Base-by-base conservation (phyloP, 371 early-diverging fungal genomes). In the Lichtheimia ornata region DNA sequence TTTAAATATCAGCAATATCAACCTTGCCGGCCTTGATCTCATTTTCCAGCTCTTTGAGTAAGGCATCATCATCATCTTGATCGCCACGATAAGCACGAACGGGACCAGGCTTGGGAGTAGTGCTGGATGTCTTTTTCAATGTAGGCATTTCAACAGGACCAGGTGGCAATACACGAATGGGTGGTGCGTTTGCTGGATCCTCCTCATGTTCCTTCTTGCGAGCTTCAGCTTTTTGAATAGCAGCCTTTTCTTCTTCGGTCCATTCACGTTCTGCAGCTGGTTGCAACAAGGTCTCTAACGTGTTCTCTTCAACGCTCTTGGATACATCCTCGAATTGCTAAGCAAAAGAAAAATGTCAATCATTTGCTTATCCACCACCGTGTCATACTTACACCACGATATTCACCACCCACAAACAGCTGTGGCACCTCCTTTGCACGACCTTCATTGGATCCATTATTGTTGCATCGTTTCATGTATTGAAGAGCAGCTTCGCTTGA, bases 401-500 rank as follows among this genome's bases (percentile, higher is more conserved):
- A 77, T 50, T 64, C 61, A 27, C 77, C 77, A 18, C 77, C 77
- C 12, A 77, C 72, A 64, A 77, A 77, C n/a, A 77, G 52, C 30
- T 72, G 74, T 17, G 77, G 77, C n/a, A 77, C 20, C 49, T n/a
- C 58, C 52, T 55, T 61, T 54, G 15, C 67, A 24, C 43, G 64
- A 55, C 35, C 71, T 60, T 43, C 59, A 58, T 4, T 50, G 42
- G 42, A 59, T 51, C 63, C 63, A 17, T 40, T 44, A 25, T 79
- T 73, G 50, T 77, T 81, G 41, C 61, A 60, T 25, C 61, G 65
- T 51, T 75, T 77, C 53, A 77, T 76, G 55, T 77, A 69, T 40
- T 74, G 73, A 45, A 76, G 56, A n/a, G 74, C 76, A n/a, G 71
- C 69, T 56, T 74, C 74, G 49, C 76, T 75, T 13, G 71, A 58